phyloP scores from a whole-genome alignment of 768 basidiomycete genomes.

The Coprinopsis sp. region DNA sequence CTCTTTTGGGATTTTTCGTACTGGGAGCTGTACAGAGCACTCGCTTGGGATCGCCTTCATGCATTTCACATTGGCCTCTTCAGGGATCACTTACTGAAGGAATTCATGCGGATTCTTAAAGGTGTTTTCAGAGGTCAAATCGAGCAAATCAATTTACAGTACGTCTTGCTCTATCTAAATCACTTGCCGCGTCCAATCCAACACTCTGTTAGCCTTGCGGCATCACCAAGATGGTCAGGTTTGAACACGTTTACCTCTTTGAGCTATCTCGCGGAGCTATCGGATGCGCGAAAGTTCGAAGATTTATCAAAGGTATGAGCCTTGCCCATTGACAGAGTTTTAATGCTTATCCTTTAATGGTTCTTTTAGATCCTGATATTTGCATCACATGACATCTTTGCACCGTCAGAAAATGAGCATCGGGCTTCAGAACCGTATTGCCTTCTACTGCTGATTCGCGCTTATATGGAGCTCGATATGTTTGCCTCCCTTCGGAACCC shows the following conservation, averaged over 20 bases:
- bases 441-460: slow-evolving; percentile 24
- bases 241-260: slow-evolving; percentile 28
- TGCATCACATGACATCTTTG: slow-evolving; percentile 21
- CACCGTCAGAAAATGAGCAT: background rate
- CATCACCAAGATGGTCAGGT: slow-evolving; percentile 28
- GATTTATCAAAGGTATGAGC: slow-evolving; percentile 30
- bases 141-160: slow-evolving; percentile 22
- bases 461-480: slow-evolving; percentile 27
- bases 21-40: slow-evolving; percentile 27
- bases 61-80: slow-evolving; percentile 26
- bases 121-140: slow-evolving; percentile 9
- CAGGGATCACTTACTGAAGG: slow-evolving; percentile 25
- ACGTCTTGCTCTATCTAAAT: slow-evolving; percentile 10
- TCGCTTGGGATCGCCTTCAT: slow-evolving; percentile 36
- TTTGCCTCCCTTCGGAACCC: slow-evolving; percentile 27
- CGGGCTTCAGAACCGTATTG: slow-evolving; percentile 15
- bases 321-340: background rate
- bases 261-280: slow-evolving; percentile 22
- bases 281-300: slow-evolving; percentile 30
- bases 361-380: slow-evolving; percentile 23
- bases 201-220: slow-evolving; percentile 18
- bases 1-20: slow-evolving; percentile 30
- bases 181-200: background rate
- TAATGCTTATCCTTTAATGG: background rate
- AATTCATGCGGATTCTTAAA: slow-evolving; percentile 20